Base-by-base conservation (phyloP, 1,284 basidiomycete species). In the Rhodotorula sp. region DNA sequence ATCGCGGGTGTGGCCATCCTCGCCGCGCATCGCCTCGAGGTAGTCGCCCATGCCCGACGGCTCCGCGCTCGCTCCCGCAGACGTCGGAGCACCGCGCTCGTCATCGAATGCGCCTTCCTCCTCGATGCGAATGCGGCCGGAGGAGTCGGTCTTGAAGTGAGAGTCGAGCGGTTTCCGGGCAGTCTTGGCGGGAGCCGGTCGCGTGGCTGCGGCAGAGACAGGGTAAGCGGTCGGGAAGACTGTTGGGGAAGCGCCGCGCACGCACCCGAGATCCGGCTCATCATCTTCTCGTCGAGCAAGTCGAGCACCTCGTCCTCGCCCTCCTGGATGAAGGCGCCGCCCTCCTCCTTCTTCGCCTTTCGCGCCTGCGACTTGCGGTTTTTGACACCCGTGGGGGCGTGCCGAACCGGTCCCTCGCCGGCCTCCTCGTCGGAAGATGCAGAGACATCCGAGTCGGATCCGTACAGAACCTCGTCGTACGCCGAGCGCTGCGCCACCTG, bases 281-380 rank as follows among this genome's bases (percentile, higher is more conserved):
- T 89, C 65, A 79, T 89, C 85, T 69, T 79, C 54, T 94, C 90
- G 68, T 92, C 88, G 10, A 99, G 83, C 65, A 99, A 84, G 83
- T 99, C 95, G 88, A 97, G 91, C 1, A 96, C 95, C 76, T 94
- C 89, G 77, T 98, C 92, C 67, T 92, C 89, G 79, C 98, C 95
- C 74, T 91, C 83, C 49, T 91, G 87, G 67, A 99, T 85, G 77
- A 82, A 85, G 27, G 82, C 79, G n/a, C 68, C 65, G 61, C 71
- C 72, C 2, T 55, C 58, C 53, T 62, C 74, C 76, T 60, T 64
- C 63, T 67, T 76, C 24, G 52, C 51, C 67, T 71, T 74, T 59
- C 80, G 74, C 63, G 77, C 75, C 62, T 76, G 36, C 47, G 68
- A 61, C 59, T 72, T 76, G 46, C 70, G 70, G 64, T 72, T 76